A percentile compares a stretch with the other conserved stretches of the same genome.
These are phyloP conservation scores for Scleromitrula shiraiana DNA, from an alignment of 2,329 filamentous ascomycete species.

Conservation along the genomic window DNA sequence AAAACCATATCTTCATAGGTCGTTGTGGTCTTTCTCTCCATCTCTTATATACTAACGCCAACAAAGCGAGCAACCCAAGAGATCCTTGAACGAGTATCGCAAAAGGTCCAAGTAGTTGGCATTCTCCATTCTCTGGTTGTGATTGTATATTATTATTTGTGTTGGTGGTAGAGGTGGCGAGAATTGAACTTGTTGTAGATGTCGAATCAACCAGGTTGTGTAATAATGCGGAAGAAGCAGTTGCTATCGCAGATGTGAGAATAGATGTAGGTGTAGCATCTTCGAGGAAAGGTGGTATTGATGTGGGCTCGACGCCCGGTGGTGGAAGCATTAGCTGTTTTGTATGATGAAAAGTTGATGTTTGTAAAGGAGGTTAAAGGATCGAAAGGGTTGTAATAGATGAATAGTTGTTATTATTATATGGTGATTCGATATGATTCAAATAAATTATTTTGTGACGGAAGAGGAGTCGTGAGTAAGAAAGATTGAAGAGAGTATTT, in stretches of 20 bases:
- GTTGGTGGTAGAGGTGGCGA: neutral
- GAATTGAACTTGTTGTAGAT: slow-evolving; percentile 21
- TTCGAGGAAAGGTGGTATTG: slow-evolving; percentile 15
- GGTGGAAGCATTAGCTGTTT: slow-evolving; percentile 24
- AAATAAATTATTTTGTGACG: too few species aligned
- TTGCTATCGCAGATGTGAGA: slow-evolving; percentile 19
- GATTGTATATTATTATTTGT: neutral
- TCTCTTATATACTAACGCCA: slow-evolving; percentile 86
- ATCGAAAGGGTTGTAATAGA: neutral
- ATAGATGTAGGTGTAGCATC: slow-evolving; percentile 18
- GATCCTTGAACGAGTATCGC: slow-evolving; percentile 84
- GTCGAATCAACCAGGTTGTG: slow-evolving; percentile 27
- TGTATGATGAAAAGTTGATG: slow-evolving; percentile 3
- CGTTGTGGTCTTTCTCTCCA: slow-evolving; percentile 88
- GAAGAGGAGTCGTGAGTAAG: too few species aligned
- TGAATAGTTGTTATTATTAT: too few species aligned
- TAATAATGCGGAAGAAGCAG: slow-evolving; percentile 24
- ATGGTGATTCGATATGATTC: too few species aligned
- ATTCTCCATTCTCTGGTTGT: slow-evolving; percentile 56
- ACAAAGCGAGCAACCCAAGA: slow-evolving; percentile 72
- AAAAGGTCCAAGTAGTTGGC: slow-evolving; percentile 80
- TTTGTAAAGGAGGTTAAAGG: neutral
- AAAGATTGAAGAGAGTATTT: too few species aligned
- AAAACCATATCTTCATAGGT: slow-evolving; percentile 94
- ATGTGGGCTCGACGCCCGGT: slow-evolving; percentile 25